phyloP scores from a whole-genome alignment of 495 filamentous ascomycete species.

The Astrocystis sublimbata region DNA sequence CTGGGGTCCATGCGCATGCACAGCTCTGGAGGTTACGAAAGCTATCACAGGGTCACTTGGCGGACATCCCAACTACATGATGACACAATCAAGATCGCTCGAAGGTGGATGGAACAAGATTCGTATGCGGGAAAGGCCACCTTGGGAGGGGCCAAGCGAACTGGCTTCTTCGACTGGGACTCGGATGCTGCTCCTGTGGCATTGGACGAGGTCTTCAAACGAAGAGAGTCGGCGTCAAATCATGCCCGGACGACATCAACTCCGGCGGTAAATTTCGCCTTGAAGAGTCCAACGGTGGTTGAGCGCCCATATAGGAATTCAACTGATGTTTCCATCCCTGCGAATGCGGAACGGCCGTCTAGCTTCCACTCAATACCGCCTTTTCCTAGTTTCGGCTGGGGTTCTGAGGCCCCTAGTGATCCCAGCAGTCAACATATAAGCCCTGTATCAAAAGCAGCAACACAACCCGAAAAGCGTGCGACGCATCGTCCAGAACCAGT shows the following conservation, averaged over 20 bases:
- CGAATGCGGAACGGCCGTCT: background rate
- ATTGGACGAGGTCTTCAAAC: conserved; percentile 47
- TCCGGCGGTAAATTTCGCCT: conserved; percentile 1
- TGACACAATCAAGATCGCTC: conserved; percentile 56
- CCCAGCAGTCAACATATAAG: background rate
- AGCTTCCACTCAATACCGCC: background rate
- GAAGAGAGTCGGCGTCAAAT: conserved; percentile 19
- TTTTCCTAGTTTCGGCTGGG: conserved; percentile 26
- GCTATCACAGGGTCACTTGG: conserved; percentile 60
- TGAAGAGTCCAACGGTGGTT: background rate
- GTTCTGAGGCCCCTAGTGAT: background rate
- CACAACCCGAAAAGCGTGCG: background rate
- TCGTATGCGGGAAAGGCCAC: conserved; percentile 51
- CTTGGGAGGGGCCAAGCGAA: conserved; percentile 41
- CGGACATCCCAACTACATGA: conserved; percentile 49
- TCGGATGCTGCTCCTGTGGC: conserved; percentile 48
- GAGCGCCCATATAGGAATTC: conserved; percentile 17
- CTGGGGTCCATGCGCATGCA: conserved; percentile 57
- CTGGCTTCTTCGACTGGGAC: conserved; percentile 57
- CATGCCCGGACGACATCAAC: conserved; percentile 27
- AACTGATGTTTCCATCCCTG: conserved; percentile 10
- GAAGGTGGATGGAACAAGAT: conserved; percentile 62
- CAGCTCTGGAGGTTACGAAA: conserved; percentile 56
- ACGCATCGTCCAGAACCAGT: background rate
- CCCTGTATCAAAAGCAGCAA: background rate